Evolutionary conservation across 768 basidiomycete genomes (phyloP).

Genomic region (Lentinula boryana): DNA sequence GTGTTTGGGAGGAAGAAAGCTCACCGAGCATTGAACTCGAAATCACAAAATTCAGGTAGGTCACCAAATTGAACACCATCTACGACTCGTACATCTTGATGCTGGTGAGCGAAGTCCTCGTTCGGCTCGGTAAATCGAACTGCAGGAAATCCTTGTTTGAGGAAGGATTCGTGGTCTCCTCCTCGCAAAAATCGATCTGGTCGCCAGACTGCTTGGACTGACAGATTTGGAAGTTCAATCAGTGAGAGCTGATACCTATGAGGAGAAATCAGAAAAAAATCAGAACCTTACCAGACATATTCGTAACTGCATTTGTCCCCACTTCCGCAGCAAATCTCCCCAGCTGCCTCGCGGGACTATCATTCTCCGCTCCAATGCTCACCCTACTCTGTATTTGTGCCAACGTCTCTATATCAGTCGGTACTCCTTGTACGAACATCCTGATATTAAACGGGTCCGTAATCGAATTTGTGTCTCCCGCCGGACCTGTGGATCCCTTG

Average conservation of each 20-base stretch:
- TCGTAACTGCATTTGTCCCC: conserved; percentile 37
- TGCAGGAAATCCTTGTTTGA: conserved; percentile 42
- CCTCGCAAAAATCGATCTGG: conserved; percentile 50
- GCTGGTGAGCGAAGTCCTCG: conserved; percentile 54
- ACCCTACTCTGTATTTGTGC: conserved; percentile 26
- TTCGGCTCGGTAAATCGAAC: conserved; percentile 52
- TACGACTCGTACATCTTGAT: conserved; percentile 46
- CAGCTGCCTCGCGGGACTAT: conserved; percentile 44
- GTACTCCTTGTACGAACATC: conserved; percentile 48
- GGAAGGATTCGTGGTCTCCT: conserved; percentile 50
- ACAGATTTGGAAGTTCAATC: neutral
- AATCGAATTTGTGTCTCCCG: conserved; percentile 24
- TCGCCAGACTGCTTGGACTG: conserved; percentile 46
- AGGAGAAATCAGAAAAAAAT: neutral
- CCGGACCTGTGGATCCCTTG: conserved; percentile 38
- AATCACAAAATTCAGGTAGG: conserved; percentile 46
- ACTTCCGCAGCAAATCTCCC: conserved; percentile 50
- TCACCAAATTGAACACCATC: conserved; percentile 53
- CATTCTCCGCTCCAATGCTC: conserved; percentile 47
- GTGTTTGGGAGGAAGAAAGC: neutral
- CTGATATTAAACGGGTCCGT: conserved; percentile 41
- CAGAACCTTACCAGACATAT: conserved; percentile 40
- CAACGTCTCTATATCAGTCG: conserved; percentile 31
- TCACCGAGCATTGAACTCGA: conserved; percentile 42
- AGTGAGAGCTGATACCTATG: neutral